A percentile compares a stretch with the other conserved stretches of the same genome.
phyloP scores from a whole-genome alignment of 2,329 filamentous ascomycete genomes.

The Aspergillus sojae region DNA sequence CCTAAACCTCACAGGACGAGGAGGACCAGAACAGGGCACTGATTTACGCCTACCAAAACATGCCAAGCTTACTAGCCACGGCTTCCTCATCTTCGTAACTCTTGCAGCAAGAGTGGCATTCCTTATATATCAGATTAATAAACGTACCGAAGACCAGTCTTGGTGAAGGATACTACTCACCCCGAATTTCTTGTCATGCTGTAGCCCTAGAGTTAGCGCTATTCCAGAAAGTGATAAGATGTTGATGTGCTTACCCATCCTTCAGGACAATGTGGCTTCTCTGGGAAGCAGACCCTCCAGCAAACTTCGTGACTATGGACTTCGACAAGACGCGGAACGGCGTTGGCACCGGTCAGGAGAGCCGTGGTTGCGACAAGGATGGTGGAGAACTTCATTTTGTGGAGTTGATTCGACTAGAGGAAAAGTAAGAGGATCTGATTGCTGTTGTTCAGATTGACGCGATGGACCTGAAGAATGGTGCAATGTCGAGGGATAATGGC shows the following conservation, averaged over 20 bases:
- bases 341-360: not conserved
- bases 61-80: not conserved
- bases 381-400: not conserved
- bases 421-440: not conserved
- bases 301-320: not conserved
- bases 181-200: not conserved
- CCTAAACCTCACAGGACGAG: too few relatives aligned
- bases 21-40: too few relatives aligned
- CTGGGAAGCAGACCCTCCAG: not conserved
- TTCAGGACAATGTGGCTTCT: not conserved
- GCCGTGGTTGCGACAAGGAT: not conserved
- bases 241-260: not conserved
- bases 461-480: not conserved
- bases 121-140: not conserved
- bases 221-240: not conserved
- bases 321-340: not conserved
- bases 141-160: too few relatives aligned
- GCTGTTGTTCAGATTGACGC: not conserved
- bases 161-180: not conserved
- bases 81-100: too few relatives aligned
- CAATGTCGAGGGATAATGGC: not conserved
- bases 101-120: not conserved
- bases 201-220: not conserved
- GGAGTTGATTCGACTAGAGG: not conserved
- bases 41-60: not conserved